These are phyloP conservation scores for Coprinopsis marcescibilis DNA, from an alignment of 768 basidiomycete species.

Conservation along the genomic window DNA sequence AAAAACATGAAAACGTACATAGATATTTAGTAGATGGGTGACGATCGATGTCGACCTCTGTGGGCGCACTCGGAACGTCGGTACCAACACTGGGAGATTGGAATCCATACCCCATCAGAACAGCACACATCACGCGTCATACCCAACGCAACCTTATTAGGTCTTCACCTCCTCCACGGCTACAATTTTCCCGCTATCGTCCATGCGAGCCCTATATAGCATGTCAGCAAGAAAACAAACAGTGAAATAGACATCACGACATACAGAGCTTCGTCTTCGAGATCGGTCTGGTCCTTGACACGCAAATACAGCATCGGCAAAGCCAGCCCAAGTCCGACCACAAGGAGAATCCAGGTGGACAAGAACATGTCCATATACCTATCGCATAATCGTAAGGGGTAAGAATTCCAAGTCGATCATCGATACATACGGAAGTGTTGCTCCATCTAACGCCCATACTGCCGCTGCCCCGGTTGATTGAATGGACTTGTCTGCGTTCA, in stretches of 20 bases:
- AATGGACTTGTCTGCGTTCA: slow-evolving; percentile 54
- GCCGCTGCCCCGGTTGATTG: slow-evolving; percentile 76
- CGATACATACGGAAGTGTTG: slow-evolving; percentile 49
- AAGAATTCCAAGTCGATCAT: neutral
- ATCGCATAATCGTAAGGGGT: neutral
- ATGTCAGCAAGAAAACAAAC: neutral
- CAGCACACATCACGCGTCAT: too few species aligned
- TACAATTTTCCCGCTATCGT: slow-evolving; percentile 32
- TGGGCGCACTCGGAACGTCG: too few species aligned
- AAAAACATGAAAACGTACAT: too few species aligned
- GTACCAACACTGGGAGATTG: too few species aligned
- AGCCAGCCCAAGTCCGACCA: slow-evolving; percentile 58
- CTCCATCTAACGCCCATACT: slow-evolving; percentile 65
- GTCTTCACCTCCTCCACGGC: slow-evolving; percentile 4
- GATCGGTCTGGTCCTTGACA: slow-evolving; percentile 53
- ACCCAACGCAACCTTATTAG: neutral
- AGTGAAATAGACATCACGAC: slow-evolving; percentile 21
- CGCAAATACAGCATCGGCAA: slow-evolving; percentile 71
- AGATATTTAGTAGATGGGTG: too few species aligned
- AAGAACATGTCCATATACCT: slow-evolving; percentile 68
- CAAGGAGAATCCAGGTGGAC: slow-evolving; percentile 70
- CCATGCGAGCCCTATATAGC: slow-evolving; percentile 33
- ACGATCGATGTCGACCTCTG: too few species aligned
- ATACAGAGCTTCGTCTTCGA: slow-evolving; percentile 49
- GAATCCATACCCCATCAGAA: too few species aligned